Evolutionary conservation across 2,329 filamentous ascomycete genomes (phyloP).

Genomic region (Rhinocladiella similis): DNA sequence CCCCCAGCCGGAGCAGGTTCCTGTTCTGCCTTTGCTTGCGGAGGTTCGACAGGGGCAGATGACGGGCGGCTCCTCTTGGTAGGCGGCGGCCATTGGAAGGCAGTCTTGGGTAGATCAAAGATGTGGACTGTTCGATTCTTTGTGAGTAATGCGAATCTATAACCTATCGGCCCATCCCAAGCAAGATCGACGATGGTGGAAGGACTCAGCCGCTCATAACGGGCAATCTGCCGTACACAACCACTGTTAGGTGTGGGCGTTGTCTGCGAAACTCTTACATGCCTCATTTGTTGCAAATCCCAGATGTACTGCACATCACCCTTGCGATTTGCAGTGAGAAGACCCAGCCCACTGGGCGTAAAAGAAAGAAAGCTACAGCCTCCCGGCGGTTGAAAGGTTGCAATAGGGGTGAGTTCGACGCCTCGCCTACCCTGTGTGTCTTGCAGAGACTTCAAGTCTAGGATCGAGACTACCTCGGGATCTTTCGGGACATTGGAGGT

Average conservation of each 20-base stretch:
- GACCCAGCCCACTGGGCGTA: constrained; percentile 47
- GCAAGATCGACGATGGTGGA: constrained; percentile 86
- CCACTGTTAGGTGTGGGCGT: constrained; percentile 22
- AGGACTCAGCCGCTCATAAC: constrained; percentile 88
- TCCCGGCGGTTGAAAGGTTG: constrained; percentile 49
- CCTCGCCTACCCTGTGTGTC: constrained; percentile 35
- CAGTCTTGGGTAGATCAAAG: constrained; percentile 78
- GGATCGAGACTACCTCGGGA: constrained; percentile 47
- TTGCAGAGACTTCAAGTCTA: constrained; percentile 47
- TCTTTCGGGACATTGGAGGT: constrained; percentile 37
- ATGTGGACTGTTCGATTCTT: constrained; percentile 95
- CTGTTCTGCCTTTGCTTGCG: constrained; percentile 36
- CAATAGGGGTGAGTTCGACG: constrained; percentile 36
- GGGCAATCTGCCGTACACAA: constrained; percentile 76
- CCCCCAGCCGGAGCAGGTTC: constrained; percentile 49
- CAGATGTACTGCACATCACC: constrained; percentile 53
- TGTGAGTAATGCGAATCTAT: constrained; percentile 84
- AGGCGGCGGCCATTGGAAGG: constrained; percentile 77
- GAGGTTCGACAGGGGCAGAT: constrained; percentile 33
- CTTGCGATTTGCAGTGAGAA: constrained; percentile 50
- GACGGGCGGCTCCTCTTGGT: constrained; percentile 43
- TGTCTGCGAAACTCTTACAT: constrained; percentile 39
- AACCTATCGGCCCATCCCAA: constrained; percentile 80
- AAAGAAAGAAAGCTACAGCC: constrained; percentile 53
- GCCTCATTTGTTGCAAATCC: constrained; percentile 50